Evolutionary conservation across 2,329 filamentous ascomycete genomes (phyloP).

Genomic region (Aspergillus quadrilineatus): DNA sequence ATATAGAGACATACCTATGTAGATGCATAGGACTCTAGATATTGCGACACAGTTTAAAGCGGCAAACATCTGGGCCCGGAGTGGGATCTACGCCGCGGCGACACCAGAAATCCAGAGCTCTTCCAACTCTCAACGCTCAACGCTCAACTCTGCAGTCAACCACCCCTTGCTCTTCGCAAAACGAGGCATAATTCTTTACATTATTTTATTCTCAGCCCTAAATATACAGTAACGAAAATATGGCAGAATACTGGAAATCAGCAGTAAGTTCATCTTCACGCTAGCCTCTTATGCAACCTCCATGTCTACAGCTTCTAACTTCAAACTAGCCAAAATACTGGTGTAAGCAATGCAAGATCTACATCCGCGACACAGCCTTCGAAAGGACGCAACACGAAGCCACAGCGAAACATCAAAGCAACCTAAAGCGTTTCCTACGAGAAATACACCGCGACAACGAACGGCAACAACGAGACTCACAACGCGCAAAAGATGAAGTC

Average conservation of each 20-base stretch:
- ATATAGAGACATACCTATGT: neutral
- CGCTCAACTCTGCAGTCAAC: neutral
- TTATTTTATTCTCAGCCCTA: neutral
- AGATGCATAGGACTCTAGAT: neutral
- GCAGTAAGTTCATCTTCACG: constrained; percentile 54
- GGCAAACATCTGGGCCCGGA: neutral
- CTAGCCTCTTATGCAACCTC: neutral
- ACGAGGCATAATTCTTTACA: neutral
- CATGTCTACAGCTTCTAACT: constrained; percentile 20
- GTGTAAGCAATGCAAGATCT: constrained; percentile 95
- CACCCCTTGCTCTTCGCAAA: neutral
- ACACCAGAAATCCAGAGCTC: neutral
- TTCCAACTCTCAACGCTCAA: neutral
- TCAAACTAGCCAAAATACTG: constrained; percentile 73
- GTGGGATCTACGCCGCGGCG: neutral
- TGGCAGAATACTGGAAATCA: constrained; percentile 99
- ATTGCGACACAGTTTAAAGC: neutral
- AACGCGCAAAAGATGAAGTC: constrained; percentile 79
- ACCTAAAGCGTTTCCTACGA: constrained; percentile 83
- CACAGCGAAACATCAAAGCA: constrained; percentile 78
- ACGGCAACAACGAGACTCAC: constrained; percentile 74
- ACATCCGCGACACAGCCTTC: constrained; percentile 87
- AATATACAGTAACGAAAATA: constrained; percentile 37
- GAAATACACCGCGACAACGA: constrained; percentile 85
- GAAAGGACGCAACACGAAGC: constrained; percentile 87